Conservation (phyloP, 192 early-diverging fungal species). For the Podila horticola region DNA sequence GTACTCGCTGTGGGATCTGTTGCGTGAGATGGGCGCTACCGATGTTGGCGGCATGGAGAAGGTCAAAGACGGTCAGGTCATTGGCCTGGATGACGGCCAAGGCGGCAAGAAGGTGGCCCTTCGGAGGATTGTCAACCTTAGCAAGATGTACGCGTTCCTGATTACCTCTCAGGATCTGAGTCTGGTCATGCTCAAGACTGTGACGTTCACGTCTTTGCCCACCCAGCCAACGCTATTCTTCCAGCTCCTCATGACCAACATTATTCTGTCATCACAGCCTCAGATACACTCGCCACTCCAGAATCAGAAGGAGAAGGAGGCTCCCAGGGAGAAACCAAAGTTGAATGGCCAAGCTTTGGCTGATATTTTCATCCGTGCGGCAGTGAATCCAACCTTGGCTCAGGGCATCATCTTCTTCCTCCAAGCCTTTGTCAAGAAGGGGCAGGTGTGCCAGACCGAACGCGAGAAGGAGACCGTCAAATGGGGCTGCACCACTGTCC, state of each 20-base stretch:
- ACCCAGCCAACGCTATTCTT: conserved; percentile 71
- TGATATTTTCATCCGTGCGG: conserved; percentile 66
- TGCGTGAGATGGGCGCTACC: conserved; percentile 85
- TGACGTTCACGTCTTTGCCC: conserved; percentile 78
- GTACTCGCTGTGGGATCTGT: conserved; percentile 95
- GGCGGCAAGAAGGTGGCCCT: conserved; percentile 63
- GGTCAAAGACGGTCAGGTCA: conserved; percentile 39
- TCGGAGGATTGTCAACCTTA: conserved; percentile 81
- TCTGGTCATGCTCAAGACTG: conserved; percentile 80
- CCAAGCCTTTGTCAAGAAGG: conserved; percentile 75
- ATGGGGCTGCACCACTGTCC: conserved; percentile 74
- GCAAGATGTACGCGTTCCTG: conserved; percentile 88
- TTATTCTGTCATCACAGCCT: conserved; percentile 69
- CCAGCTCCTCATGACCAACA: conserved; percentile 76
- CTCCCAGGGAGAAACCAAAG: conserved; percentile 39
- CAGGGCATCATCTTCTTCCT: conserved; percentile 90
- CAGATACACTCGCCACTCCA: conserved; percentile 50
- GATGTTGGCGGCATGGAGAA: conserved; percentile 79
- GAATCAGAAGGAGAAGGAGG: conserved; percentile 28
- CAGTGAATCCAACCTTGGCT: conserved; percentile 71
- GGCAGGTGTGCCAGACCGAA: conserved; percentile 67
- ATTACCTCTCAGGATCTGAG: conserved; percentile 75
- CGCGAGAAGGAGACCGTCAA: conserved; percentile 72
- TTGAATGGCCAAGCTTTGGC: conserved; percentile 61
- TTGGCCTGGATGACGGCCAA: conserved; percentile 46